These are phyloP conservation scores for Schizonepeta tenuifolia DNA, from an alignment of 257 asterid genomes.

Conservation along the genomic window DNA sequence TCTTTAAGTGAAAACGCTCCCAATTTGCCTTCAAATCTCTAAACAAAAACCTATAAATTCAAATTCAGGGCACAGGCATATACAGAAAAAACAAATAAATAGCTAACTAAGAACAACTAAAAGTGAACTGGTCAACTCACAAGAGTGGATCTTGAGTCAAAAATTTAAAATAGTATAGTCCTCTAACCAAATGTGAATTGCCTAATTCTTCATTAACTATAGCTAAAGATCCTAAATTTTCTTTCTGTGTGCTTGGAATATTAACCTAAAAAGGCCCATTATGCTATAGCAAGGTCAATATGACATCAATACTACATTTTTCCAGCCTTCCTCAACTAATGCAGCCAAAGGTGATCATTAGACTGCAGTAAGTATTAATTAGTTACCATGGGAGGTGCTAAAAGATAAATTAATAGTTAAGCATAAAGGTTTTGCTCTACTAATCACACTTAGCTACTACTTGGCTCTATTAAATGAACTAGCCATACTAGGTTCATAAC, in stretches of 20 bases:
- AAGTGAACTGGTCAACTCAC: background rate
- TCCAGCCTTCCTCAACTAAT: background rate
- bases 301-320: background rate
- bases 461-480: background rate
- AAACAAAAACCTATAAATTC: background rate
- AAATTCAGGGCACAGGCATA: background rate
- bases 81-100: background rate
- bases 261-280: background rate
- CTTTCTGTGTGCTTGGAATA: background rate
- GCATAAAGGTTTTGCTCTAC: background rate
- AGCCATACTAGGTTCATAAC: background rate
- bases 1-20: background rate
- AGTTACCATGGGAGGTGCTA: background rate
- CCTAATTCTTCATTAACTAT: background rate
- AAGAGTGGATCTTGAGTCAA: background rate
- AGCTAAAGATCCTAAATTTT: background rate
- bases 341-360: conserved; percentile 1
- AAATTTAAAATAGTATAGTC: background rate
- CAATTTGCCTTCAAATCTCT: no score
- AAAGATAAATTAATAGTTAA: background rate
- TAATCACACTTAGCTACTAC: background rate
- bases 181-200: background rate
- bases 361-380: background rate
- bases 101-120: background rate
- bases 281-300: background rate